phyloP scores from a whole-genome alignment of 345 rosid genomes.

The Gossypium herbaceum region DNA sequence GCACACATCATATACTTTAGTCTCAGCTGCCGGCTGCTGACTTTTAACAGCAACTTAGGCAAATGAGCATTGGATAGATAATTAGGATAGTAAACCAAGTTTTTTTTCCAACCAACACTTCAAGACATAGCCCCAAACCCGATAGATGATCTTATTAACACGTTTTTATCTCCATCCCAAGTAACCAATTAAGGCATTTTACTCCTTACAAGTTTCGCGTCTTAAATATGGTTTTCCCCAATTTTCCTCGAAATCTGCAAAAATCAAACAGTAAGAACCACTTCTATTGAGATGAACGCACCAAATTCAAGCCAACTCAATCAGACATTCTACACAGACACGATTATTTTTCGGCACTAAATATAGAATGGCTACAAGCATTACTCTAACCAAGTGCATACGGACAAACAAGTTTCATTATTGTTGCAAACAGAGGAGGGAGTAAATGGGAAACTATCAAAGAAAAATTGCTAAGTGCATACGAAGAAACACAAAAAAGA shows the following conservation, averaged over 20 bases:
- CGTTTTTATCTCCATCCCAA: constrained; percentile 35
- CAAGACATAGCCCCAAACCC: constrained; percentile 30
- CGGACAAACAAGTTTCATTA: not conserved
- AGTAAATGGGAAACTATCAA: not conserved
- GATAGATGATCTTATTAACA: constrained; percentile 33
- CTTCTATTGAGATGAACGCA: not conserved
- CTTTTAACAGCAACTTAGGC: constrained; percentile 23
- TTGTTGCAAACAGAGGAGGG: not conserved
- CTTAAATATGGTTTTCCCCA: constrained; percentile 27
- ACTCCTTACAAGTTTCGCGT: constrained; percentile 34
- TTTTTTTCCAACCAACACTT: constrained; percentile 32
- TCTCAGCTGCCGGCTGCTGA: constrained; percentile 16
- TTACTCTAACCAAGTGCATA: not conserved
- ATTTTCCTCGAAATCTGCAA: constrained; percentile 34
- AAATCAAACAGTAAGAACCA: not conserved
- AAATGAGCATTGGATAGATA: constrained; percentile 25
- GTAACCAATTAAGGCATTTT: constrained; percentile 38
- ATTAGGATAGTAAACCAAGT: constrained; percentile 26
- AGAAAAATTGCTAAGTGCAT: not conserved
- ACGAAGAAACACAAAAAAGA: not conserved
- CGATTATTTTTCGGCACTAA: not conserved
- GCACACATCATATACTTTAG: constrained; percentile 7
- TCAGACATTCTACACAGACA: not conserved
- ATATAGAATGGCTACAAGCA: not conserved
- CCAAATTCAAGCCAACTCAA: not conserved